These are phyloP conservation scores for Lophiostoma macrostomum DNA, from an alignment of 495 filamentous ascomycete genomes.

Conservation along the genomic window DNA sequence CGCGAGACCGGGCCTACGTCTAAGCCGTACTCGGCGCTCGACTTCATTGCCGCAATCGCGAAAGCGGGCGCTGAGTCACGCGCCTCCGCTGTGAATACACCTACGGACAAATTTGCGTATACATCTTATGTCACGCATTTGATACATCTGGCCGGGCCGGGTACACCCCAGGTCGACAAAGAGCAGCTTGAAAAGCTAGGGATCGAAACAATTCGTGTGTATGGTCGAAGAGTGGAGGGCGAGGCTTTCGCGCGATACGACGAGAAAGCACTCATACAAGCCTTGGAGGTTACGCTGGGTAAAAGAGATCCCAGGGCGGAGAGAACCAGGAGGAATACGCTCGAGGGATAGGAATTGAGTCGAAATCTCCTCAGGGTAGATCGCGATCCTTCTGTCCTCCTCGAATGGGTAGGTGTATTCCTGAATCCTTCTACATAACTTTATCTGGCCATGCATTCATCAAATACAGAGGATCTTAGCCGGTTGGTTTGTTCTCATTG, in stretches of 20 bases:
- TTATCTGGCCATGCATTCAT: too few relatives aligned
- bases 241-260: constrained; percentile 69
- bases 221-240: constrained; percentile 61
- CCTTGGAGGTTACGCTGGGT: constrained; percentile 74
- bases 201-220: constrained; percentile 71
- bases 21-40: constrained; percentile 62
- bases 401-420: too few relatives aligned
- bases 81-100: constrained; percentile 29
- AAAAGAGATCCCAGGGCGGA: constrained; percentile 57
- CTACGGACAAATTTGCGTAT: constrained; percentile 35
- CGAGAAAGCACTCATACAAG: constrained; percentile 66
- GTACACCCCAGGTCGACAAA: constrained; percentile 67
- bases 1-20: constrained; percentile 73
- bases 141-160: constrained; percentile 71
- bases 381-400: too few relatives aligned
- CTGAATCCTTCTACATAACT: too few relatives aligned
- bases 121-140: constrained; percentile 75
- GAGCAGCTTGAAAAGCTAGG: constrained; percentile 62
- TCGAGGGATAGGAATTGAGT: constrained; percentile 47
- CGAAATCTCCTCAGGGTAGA: too few relatives aligned
- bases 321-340: constrained; percentile 66
- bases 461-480: too few relatives aligned
- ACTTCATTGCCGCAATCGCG: constrained; percentile 77
- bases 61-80: constrained; percentile 57
- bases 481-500: too few relatives aligned